These are phyloP conservation scores for Stromatinia cepivora DNA, from an alignment of 2,329 filamentous ascomycete genomes.

Conservation along the genomic window DNA sequence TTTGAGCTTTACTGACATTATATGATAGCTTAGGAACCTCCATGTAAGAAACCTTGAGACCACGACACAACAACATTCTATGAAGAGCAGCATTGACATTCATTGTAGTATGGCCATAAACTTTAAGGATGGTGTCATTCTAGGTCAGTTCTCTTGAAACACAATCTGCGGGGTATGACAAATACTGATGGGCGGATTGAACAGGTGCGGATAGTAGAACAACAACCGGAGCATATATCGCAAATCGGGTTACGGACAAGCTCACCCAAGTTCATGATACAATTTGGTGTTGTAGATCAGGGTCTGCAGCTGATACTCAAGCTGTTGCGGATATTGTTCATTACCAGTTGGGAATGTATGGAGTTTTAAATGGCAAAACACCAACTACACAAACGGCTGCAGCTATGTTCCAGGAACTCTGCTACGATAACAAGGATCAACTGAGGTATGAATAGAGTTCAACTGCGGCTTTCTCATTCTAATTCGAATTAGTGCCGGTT, in stretches of 20 bases:
- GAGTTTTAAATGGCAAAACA: conserved; percentile 82
- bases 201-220: conserved; percentile 91
- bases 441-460: conserved; percentile 65
- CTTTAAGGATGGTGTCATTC: conserved; percentile 96
- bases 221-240: conserved; percentile 96
- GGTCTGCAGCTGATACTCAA: conserved; percentile 95
- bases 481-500: conserved; percentile 67
- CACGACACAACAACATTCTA: conserved; percentile 26
- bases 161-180: background rate
- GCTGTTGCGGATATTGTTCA: conserved; percentile 97
- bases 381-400: conserved; percentile 95
- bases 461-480: conserved; percentile 25
- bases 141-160: conserved; percentile 55
- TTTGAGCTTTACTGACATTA: conserved; percentile 8
- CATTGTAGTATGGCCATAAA: conserved; percentile 88
- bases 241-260: conserved; percentile 99
- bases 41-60: conserved; percentile 63
- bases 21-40: conserved; percentile 82
- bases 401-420: conserved; percentile 95
- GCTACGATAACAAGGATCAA: conserved; percentile 95
- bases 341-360: conserved; percentile 92
- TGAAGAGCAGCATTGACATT: conserved; percentile 35
- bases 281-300: conserved; percentile 99
- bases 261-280: conserved; percentile 97
- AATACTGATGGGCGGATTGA: conserved; percentile 26